Percentiles rank a stretch among this genome's conserved stretches.
phyloP scores from a whole-genome alignment of 1,284 basidiomycete genomes.

The Puccinia brachypodii region DNA sequence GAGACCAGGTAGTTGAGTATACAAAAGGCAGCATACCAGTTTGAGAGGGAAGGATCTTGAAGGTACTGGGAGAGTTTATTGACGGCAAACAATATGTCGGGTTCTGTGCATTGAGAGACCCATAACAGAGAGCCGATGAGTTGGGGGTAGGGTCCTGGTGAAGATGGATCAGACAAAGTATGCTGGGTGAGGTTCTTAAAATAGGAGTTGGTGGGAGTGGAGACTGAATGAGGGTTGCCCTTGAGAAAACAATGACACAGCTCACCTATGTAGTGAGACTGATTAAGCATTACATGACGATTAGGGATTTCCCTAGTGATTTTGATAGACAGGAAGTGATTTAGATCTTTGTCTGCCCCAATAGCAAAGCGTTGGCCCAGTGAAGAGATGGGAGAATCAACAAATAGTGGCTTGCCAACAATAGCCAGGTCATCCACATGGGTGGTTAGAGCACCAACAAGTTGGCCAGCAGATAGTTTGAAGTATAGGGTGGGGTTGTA shows the following conservation, averaged over 20 bases:
- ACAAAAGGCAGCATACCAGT: background rate
- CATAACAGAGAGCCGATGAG: background rate
- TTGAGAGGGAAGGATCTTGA: background rate
- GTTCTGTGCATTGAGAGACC: background rate
- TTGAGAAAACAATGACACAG: background rate
- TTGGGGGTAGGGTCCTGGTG: background rate
- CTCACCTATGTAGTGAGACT: background rate
- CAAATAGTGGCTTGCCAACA: background rate
- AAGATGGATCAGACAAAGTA: background rate
- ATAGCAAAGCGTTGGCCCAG: background rate
- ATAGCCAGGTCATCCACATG: constrained; percentile 1
- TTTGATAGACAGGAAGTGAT: background rate
- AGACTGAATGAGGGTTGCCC: background rate
- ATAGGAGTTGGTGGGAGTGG: background rate
- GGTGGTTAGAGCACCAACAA: background rate
- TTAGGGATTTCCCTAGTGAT: background rate
- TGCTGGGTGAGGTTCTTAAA: constrained; percentile 2
- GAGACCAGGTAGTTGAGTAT: background rate
- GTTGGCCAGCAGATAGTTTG: background rate
- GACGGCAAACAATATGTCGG: background rate
- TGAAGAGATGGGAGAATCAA: background rate
- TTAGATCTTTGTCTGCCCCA: background rate
- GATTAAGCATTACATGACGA: background rate
- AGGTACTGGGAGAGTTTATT: background rate
- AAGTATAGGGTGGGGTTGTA: constrained; percentile 15